Evolutionary conservation across 495 filamentous ascomycete species (phyloP).

Genomic region (Bacidia gigantensis): DNA sequence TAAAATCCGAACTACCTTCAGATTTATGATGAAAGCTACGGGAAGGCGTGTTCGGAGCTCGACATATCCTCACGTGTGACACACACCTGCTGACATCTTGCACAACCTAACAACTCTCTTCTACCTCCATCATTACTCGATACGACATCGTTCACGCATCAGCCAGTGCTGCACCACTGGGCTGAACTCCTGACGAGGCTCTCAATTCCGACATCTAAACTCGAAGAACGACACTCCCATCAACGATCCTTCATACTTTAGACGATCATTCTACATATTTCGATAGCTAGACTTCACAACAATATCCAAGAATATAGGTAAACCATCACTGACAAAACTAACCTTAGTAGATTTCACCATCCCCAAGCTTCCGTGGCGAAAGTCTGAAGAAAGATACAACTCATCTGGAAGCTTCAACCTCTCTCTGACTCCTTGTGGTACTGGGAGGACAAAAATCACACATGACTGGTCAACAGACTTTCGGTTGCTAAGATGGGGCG

Average conservation of each 20-base stretch:
- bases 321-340: no score
- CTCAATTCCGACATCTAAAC: neutral
- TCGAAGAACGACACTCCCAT: neutral
- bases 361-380: no score
- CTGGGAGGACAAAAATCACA: conserved; percentile 13
- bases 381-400: no score
- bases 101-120: neutral
- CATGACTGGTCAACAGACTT: conserved; percentile 32
- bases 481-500: conserved; percentile 58
- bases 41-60: neutral
- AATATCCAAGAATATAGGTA: no score
- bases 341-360: no score
- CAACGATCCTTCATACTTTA: neutral
- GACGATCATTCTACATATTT: no score
- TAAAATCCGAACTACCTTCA: conserved; percentile 4
- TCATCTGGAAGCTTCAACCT: no score
- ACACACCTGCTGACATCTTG: neutral
- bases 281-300: no score
- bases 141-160: conserved; percentile 20
- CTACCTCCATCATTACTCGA: no score
- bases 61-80: neutral
- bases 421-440: neutral
- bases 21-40: neutral
- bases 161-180: conserved; percentile 38
- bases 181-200: conserved; percentile 21